These are phyloP conservation scores for Dendrobium nobile DNA, from an alignment of 106 monocot genomes.

Conservation along the genomic window DNA sequence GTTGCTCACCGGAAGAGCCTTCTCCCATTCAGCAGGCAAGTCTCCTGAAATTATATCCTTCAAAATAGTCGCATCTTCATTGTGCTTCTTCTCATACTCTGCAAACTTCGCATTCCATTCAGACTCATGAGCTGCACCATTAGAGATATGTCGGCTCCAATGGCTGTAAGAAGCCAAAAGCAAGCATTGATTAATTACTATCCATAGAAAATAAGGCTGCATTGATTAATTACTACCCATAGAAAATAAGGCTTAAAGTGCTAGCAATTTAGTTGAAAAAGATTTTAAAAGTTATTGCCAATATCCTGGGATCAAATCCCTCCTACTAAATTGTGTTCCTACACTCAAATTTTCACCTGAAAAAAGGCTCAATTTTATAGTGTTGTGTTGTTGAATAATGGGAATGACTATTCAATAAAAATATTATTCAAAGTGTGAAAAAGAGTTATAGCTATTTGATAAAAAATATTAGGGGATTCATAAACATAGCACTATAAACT, in stretches of 20 bases:
- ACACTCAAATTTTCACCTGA: background rate
- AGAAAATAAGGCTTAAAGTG: background rate
- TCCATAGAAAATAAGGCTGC: background rate
- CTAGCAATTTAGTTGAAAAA: no score
- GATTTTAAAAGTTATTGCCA: no score
- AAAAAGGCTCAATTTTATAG: background rate
- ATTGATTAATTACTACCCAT: no score
- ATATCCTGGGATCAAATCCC: no score
- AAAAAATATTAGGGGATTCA: background rate
- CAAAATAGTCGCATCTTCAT: slow-evolving; percentile 53
- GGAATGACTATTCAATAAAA: background rate
- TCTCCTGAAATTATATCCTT: slow-evolving; percentile 60
- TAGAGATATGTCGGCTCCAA: slow-evolving; percentile 63
- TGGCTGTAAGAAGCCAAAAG: slow-evolving; percentile 34
- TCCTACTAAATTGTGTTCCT: no score
- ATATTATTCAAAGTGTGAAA: background rate
- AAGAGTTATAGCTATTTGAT: background rate
- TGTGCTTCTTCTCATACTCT: slow-evolving; percentile 73
- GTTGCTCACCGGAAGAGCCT: slow-evolving; percentile 58
- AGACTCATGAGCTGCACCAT: slow-evolving; percentile 66
- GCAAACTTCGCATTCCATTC: slow-evolving; percentile 72
- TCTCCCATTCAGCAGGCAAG: slow-evolving; percentile 59
- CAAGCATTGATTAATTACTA: background rate
- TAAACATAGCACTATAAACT: no score
- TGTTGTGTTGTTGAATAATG: background rate